These are phyloP conservation scores for Echeveria elegans DNA, from an alignment of 164 flowering plant species.

Conservation along the genomic window DNA sequence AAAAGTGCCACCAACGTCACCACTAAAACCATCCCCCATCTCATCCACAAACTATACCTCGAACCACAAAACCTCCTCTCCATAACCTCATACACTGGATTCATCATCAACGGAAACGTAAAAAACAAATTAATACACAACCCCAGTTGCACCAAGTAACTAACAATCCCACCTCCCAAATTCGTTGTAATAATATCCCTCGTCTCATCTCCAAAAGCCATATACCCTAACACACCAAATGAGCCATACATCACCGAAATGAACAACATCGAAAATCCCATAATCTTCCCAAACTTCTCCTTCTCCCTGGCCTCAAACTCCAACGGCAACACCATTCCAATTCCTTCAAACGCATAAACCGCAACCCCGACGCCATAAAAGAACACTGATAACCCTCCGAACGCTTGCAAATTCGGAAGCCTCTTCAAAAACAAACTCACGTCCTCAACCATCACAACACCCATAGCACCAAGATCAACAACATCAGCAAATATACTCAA, in stretches of 20 bases:
- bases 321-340: constrained; percentile 76
- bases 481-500: constrained; percentile 89
- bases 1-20: constrained; percentile 62
- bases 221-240: constrained; percentile 79
- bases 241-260: constrained; percentile 49
- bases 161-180: constrained; percentile 51
- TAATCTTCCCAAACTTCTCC: constrained; percentile 42
- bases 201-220: constrained; percentile 73
- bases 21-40: constrained; percentile 58
- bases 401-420: constrained; percentile 34
- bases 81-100: constrained; percentile 79
- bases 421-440: constrained; percentile 23
- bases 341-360: constrained; percentile 76
- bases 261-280: constrained; percentile 50
- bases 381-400: constrained; percentile 52
- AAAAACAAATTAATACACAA: constrained; percentile 70
- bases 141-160: constrained; percentile 62
- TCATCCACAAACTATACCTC: constrained; percentile 50
- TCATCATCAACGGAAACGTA: constrained; percentile 87
- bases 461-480: constrained; percentile 79
- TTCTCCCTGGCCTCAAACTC: constrained; percentile 63
- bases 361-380: constrained; percentile 78
- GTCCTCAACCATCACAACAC: constrained; percentile 75
- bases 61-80: constrained; percentile 58
- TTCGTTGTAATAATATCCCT: constrained; percentile 75